These are phyloP conservation scores for Aspergillus nanangensis DNA, from an alignment of 495 filamentous ascomycete genomes.

Conservation along the genomic window DNA sequence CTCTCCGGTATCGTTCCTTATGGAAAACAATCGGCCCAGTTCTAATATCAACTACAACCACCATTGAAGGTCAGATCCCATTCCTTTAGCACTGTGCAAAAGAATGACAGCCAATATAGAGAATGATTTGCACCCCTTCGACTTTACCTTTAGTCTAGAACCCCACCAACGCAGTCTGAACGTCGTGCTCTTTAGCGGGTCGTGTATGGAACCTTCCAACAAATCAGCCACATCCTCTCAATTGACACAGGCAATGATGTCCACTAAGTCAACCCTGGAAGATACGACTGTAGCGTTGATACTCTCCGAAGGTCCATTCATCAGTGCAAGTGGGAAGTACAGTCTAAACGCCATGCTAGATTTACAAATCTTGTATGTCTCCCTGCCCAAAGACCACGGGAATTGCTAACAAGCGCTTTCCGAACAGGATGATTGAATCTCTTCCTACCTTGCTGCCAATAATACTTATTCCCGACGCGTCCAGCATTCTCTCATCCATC, in stretches of 20 bases:
- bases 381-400: too few relatives aligned
- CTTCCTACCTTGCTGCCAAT: slow-evolving; percentile 16
- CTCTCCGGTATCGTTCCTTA: slow-evolving; percentile 46
- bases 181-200: slow-evolving; percentile 50
- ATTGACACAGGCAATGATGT: slow-evolving; percentile 45
- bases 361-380: slow-evolving; percentile 28
- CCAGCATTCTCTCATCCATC: slow-evolving; percentile 21
- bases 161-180: slow-evolving; percentile 21
- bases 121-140: slow-evolving; percentile 4
- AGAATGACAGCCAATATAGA: too few relatives aligned
- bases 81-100: too few relatives aligned
- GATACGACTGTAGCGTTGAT: slow-evolving; percentile 51
- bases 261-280: slow-evolving; percentile 16
- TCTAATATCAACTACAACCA: slow-evolving; percentile 30
- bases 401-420: too few relatives aligned
- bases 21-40: slow-evolving; percentile 44
- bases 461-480: slow-evolving; percentile 28
- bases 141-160: slow-evolving; percentile 12
- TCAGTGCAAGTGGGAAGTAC: slow-evolving; percentile 10
- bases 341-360: slow-evolving; percentile 20
- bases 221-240: slow-evolving; percentile 27
- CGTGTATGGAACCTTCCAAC: slow-evolving; percentile 28
- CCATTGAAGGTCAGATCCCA: slow-evolving; percentile 40
- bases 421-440: slow-evolving; percentile 17
- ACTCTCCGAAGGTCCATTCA: slow-evolving; percentile 27